These are phyloP conservation scores for Tetrapisispora pingtungensis DNA, from an alignment of 805 yeast genomes.

Conservation along the genomic window DNA sequence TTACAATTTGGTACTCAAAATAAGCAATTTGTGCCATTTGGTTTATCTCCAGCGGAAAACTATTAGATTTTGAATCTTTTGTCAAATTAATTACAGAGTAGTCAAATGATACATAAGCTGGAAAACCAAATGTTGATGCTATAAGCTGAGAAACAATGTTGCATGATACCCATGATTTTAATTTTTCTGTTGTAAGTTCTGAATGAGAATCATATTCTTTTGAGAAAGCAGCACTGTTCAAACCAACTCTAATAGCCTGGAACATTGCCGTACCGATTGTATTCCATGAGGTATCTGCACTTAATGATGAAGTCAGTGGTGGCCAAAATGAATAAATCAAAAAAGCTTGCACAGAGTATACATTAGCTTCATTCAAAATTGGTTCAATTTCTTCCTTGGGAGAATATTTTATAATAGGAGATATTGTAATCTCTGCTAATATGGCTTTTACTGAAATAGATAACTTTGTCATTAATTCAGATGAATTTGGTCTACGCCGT, in stretches of 20 bases:
- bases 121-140: conserved; percentile 90
- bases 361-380: conserved; percentile 77
- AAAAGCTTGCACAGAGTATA: conserved; percentile 89
- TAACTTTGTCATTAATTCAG: conserved; percentile 44
- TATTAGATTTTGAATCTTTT: not conserved
- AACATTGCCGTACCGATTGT: conserved; percentile 88
- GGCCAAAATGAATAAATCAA: conserved; percentile 90
- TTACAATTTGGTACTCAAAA: conserved; percentile 77
- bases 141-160: conserved; percentile 83
- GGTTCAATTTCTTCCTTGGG: conserved; percentile 77
- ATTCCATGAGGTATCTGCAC: conserved; percentile 94
- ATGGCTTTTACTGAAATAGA: conserved; percentile 66
- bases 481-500: conserved; percentile 42
- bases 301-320: conserved; percentile 83
- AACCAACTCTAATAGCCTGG: conserved; percentile 85
- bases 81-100: conserved; percentile 39
- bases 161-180: conserved; percentile 88
- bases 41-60: conserved; percentile 48
- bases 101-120: conserved; percentile 83
- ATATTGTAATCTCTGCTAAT: conserved; percentile 77
- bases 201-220: conserved; percentile 40
- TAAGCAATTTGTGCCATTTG: conserved; percentile 77
- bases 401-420: conserved; percentile 78
- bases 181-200: conserved; percentile 57
- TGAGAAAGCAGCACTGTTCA: conserved; percentile 67